phyloP scores from a whole-genome alignment of 108 stramenopile species.

The Cyclotella baltica region DNA sequence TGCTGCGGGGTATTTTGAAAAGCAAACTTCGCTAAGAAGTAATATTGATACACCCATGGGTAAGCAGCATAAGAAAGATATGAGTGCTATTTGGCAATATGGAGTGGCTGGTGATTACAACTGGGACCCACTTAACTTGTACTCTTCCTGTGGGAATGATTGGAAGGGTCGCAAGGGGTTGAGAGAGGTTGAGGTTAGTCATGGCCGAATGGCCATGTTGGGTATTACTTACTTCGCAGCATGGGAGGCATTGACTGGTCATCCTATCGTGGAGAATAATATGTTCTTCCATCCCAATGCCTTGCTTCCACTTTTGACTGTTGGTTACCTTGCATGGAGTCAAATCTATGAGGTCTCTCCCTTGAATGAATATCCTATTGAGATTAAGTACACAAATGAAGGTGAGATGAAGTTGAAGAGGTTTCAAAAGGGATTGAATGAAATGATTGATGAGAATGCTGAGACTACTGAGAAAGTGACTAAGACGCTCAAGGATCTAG shows the following conservation, averaged over 20 bases:
- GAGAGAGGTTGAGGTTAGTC: conserved; percentile 77
- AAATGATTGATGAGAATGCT: conserved; percentile 6
- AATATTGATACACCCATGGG: conserved; percentile 61
- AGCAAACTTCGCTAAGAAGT: conserved; percentile 70
- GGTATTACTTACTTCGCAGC: conserved; percentile 78
- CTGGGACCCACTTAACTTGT: conserved; percentile 80
- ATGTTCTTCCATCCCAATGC: conserved; percentile 85
- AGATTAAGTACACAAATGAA: conserved; percentile 62
- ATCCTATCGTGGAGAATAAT: conserved; percentile 79
- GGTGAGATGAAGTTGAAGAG: conserved; percentile 64
- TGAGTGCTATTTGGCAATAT: conserved; percentile 76
- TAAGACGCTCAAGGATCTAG: conserved; percentile 15
- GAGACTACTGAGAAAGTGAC: conserved; percentile 19
- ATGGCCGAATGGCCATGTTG: conserved; percentile 85
- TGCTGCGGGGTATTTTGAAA: conserved; percentile 75
- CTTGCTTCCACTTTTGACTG: conserved; percentile 65
- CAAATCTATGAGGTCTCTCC: conserved; percentile 67
- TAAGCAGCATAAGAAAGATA: conserved; percentile 64
- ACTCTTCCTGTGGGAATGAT: conserved; percentile 66
- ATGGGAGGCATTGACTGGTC: conserved; percentile 78
- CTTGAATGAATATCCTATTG: conserved; percentile 57
- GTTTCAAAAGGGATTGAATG: conserved; percentile 27
- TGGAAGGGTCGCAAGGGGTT: conserved; percentile 82
- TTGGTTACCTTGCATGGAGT: conserved; percentile 64
- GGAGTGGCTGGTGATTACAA: conserved; percentile 89